Evolutionary conservation across 2,329 filamentous ascomycete species (phyloP), one percentile per base, ranked within the genome.

Genomic region (Cyclaneusma minus): DNA sequence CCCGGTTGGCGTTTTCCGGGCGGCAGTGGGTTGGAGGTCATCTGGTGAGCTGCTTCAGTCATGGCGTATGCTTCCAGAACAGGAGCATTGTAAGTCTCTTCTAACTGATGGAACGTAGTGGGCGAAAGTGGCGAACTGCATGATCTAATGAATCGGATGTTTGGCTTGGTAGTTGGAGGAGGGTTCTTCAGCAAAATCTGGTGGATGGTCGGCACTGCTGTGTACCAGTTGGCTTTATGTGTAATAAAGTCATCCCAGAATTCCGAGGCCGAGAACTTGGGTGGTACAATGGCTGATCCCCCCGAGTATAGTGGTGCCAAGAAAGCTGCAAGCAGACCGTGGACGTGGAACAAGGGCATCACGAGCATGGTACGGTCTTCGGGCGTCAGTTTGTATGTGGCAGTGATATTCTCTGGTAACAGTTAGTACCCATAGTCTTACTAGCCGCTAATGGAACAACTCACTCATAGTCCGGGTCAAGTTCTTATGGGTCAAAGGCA

Each of bases 1-100:
- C 83, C 83, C 0, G 83, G 81, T 56, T 79, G 75, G 40, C 80
- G 69, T 53, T 78, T 73, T 11, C 59, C 73, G 0, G 69, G 67
- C 3, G 80, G 79, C 1, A 78, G 58, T 12, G 71, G 73, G 54
- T 76, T 79, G 14, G 75, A 81, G 1, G 79, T 82, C 75, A 85
- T 84, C 49, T 84, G 79, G 44, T 85, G 79, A 4, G 83, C 71
- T 5, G 81, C 83, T 56, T 91, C 83, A 21, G 83, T 91, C 83
- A 92, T 92, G 37, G 83, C 83, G 43, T 91, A 91, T 7, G 83
- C 83, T 55, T 91, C 83, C 11, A 92, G 63, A 0, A 92, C 83
- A 1, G 83, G 82, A 0, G 83, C 80, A 26, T 70, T 61, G 48
- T 84, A 80, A 0, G 70, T 64, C 40, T 69, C 63, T 45, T 91